Evolutionary conservation across 345 rosid species (phyloP), one percentile per base, ranked within the genome.

Genomic region (Clarkia xantiana): DNA sequence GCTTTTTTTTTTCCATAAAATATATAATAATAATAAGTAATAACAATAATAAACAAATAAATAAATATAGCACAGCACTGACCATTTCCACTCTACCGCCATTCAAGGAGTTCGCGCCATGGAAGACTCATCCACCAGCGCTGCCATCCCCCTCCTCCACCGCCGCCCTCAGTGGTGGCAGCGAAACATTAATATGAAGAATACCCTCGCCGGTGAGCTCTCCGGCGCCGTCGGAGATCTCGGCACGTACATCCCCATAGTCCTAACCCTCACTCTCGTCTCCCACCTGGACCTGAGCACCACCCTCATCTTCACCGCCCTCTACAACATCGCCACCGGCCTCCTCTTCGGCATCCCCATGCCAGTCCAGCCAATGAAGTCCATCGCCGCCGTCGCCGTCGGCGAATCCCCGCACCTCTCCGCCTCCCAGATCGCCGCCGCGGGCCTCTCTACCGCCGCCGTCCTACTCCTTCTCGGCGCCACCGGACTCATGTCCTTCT

Each of bases 281-380:
- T 83, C 88, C 39, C 69, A 78, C 51, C 70, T 83, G 0, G 88
- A 83, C 58, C 85, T 83, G 58, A 75, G 80, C 50, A 41, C 94
- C 9, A 83, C 94, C 38, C 82, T 83, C 18, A 77, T 83, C 64
- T 83, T 83, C 78, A 80, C 94, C 2, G 65, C 82, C 14, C 54
- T 77, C 59, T 83, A 80, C 73, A 83, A 83, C 74, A 71, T 80
- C 63, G 55, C 71, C 61, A 80, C 94, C 3, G 94, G 88, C 50
- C 76, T 83, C 49, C 82, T 83, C 82, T 83, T 83, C 62, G 81
- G 73, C 57, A 60, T 80, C 56, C 94, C 94, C 58, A 78, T 83
- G 84, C 94, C 94, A 22, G 88, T 83, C 42, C 94, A 83, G 51
- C 94, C 94, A 48, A 83, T 83, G 94, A 83, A 83, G 52, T 80